Base-by-base conservation (phyloP, 140 eudicot genomes). In the Bidens hawaiensis region DNA sequence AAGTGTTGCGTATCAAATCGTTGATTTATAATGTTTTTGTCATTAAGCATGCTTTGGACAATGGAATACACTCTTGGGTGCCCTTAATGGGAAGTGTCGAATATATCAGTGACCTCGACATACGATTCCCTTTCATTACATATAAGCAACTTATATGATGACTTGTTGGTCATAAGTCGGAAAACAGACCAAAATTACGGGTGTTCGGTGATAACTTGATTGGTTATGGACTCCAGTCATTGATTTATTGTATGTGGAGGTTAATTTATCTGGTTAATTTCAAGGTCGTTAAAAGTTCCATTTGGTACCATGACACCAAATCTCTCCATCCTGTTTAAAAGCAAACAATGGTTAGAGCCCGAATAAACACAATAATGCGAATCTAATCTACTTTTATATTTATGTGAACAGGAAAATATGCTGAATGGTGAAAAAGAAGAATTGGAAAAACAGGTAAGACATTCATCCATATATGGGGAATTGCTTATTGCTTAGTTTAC, bases 241-340 rank as follows among this genome's bases (percentile, higher is more conserved):
- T 51, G 34, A 60, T 61, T 36, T 15, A 27, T 8, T 6, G 53
- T 67, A 21, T 21, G 66, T 28, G 6, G 71, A 42, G 52, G 77
- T 52, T 22, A 53, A 72, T 64, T 63, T 47, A 54, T 31, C 42
- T 23, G 65, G 77, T 64, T 53, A 72, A 15, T 54, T 72, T 59
- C 60, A 52, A 72, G 66, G 60, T 22, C 71, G 65, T 72, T 53
- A 9, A 62, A 54, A 40, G 5, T 49, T 11, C 14, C 36, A 16
- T 27, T 63, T 13, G 5, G 5, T 50, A 65, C 41, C 17, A 21
- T 5, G 13, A 46, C 26, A 31, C 51, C 30, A 33, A 26, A 46
- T 47, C 13, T 25, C 51, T 57, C 28, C 13, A 47, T 49, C 61
- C 60, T 68, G 59, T 50, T 24, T 28, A 1, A 16, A 34, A 66